Conservation (phyloP, 306 rosid genomes). For the Pyrus pyrifolia region DNA sequence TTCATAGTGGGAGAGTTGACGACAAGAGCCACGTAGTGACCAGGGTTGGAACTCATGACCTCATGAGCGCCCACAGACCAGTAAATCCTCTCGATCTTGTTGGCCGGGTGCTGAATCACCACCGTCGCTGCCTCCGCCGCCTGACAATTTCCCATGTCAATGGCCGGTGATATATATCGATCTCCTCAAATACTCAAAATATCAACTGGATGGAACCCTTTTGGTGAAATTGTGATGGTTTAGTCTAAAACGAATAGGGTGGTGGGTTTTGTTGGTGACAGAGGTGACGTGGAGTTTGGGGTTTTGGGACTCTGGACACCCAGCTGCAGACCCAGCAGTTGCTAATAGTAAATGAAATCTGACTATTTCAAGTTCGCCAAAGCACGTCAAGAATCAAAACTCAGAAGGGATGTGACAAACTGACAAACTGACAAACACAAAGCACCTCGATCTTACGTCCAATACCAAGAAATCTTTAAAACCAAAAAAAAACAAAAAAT, state of each 20-base stretch:
- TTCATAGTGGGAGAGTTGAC: conserved; percentile 36
- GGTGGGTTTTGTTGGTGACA: not conserved
- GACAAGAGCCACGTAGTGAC: conserved; percentile 76
- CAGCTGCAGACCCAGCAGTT: not conserved
- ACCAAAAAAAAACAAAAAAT: not conserved
- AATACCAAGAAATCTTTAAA: not conserved
- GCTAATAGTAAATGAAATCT: conserved; percentile 16
- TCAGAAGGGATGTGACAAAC: conserved; percentile 12
- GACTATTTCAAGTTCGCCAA: conserved; percentile 33
- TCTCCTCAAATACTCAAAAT: not conserved
- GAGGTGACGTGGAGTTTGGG: conserved; percentile 1
- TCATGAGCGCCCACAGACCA: conserved; percentile 77
- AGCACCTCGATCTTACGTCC: not conserved
- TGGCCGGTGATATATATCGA: not conserved
- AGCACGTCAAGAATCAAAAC: conserved; percentile 41
- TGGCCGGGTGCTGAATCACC: conserved; percentile 62
- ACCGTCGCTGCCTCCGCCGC: conserved; percentile 91
- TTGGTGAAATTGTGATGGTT: not conserved
- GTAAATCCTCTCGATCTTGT: conserved; percentile 62
- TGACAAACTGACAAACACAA: conserved; percentile 9
- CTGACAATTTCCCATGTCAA: conserved; percentile 81
- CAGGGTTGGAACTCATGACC: conserved; percentile 71
- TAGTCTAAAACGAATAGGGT: not conserved
- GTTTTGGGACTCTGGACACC: not conserved
- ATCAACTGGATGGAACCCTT: not conserved